A percentile compares a stretch with the other conserved stretches of the same genome.
phyloP scores from a whole-genome alignment of 257 asterid species.

The Capsicum pubescens region DNA sequence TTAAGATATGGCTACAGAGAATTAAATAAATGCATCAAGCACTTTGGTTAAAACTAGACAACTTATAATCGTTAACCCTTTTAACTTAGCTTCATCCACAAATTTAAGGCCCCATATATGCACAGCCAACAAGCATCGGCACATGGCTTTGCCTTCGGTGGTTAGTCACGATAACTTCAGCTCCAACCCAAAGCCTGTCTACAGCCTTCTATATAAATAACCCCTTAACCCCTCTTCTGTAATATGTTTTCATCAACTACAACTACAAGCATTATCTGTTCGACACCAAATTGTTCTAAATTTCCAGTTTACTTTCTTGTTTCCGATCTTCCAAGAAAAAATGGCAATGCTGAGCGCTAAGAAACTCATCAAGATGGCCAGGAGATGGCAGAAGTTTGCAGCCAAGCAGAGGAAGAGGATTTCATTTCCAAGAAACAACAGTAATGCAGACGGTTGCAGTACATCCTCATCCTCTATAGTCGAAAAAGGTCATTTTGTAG shows the following conservation, averaged over 20 bases:
- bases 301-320: not conserved
- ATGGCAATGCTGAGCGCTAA: not conserved
- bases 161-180: not conserved
- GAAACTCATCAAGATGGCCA: not conserved
- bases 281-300: not conserved
- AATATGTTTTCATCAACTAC: not conserved
- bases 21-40: not conserved
- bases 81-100: not conserved
- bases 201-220: not conserved
- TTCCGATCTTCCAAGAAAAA: not conserved
- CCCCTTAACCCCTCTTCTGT: not conserved
- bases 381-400: not conserved
- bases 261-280: not conserved
- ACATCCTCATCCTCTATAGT: not conserved
- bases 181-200: not conserved
- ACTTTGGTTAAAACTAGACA: not conserved
- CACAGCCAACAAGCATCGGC: not conserved
- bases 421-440: not conserved
- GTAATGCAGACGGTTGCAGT: not conserved
- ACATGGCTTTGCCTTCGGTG: not conserved
- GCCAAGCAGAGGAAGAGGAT: conserved; percentile 2
- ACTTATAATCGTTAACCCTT: not conserved
- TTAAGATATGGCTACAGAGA: not conserved
- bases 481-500: not conserved
- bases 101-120: not conserved